phyloP scores from a whole-genome alignment of 164 flowering plant species.

The Saururus chinensis region DNA sequence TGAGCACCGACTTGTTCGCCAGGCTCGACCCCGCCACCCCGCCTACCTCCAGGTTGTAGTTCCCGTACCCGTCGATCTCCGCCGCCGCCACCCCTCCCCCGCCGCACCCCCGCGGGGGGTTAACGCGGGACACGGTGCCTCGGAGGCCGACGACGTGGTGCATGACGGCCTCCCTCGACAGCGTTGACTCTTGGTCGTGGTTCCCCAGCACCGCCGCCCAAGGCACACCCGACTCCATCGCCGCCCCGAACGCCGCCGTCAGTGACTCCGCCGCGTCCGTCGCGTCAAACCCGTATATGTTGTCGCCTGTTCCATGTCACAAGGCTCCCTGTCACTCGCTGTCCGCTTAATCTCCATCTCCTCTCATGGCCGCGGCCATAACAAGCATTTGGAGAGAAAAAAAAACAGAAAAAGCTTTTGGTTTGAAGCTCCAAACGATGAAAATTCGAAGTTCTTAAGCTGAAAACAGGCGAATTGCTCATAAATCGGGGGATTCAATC shows the following conservation, averaged over 20 bases:
- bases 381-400: too few species aligned
- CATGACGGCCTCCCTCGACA: slow-evolving; percentile 81
- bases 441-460: too few species aligned
- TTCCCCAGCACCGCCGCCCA: slow-evolving; percentile 97
- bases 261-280: slow-evolving; percentile 54
- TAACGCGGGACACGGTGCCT: slow-evolving; percentile 49
- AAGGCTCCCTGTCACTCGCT: neutral
- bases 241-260: slow-evolving; percentile 73
- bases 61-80: slow-evolving; percentile 81
- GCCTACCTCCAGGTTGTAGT: slow-evolving; percentile 70
- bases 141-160: slow-evolving; percentile 56
- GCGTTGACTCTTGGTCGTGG: slow-evolving; percentile 81
- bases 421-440: too few species aligned
- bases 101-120: slow-evolving; percentile 28
- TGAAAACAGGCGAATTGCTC: too few species aligned
- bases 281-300: slow-evolving; percentile 62
- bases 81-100: slow-evolving; percentile 1
- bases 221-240: slow-evolving; percentile 51
- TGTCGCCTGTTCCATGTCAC: slow-evolving; percentile 47
- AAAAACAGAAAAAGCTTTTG: too few species aligned
- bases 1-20: slow-evolving; percentile 68
- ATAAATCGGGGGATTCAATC: too few species aligned
- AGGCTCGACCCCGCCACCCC: slow-evolving; percentile 55
- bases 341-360: too few species aligned
- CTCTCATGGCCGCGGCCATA: too few species aligned